Evolutionary conservation across 2,329 filamentous ascomycete species (phyloP).

Genomic region (Alternaria postmessia): DNA sequence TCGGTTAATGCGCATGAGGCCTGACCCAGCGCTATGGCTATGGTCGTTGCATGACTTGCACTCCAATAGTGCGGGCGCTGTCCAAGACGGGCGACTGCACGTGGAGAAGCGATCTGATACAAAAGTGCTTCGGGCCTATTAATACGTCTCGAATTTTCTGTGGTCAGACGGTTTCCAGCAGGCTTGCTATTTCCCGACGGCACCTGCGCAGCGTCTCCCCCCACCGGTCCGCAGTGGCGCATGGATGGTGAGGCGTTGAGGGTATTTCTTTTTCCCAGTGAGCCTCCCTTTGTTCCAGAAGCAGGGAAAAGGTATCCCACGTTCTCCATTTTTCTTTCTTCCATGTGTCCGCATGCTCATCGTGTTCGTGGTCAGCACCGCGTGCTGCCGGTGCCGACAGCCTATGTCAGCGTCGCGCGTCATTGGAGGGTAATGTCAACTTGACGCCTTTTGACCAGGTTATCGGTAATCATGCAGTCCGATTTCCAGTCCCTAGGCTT

Average conservation of each 20-base stretch:
- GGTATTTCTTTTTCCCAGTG: conserved; percentile 9
- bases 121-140: conserved; percentile 23
- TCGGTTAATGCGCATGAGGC: conserved; percentile 32
- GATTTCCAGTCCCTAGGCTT: conserved; percentile 3
- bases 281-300: neutral
- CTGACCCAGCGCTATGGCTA: conserved; percentile 39
- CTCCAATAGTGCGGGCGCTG: conserved; percentile 27
- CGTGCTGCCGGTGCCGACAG: conserved; percentile 13
- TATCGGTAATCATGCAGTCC: conserved; percentile 7
- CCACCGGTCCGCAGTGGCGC: conserved; percentile 8
- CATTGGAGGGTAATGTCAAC: conserved; percentile 3
- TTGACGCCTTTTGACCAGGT: conserved; percentile 13
- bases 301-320: conserved; percentile 8
- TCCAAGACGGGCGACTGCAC: conserved; percentile 33
- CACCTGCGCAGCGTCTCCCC: conserved; percentile 6
- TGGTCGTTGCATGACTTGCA: conserved; percentile 44
- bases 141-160: conserved; percentile 7
- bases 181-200: conserved; percentile 5
- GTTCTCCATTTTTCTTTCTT: conserved; percentile 1
- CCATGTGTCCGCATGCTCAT: conserved; percentile 3
- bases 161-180: conserved; percentile 4
- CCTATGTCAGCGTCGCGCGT: neutral
- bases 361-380: conserved; percentile 1
- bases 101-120: conserved; percentile 36
- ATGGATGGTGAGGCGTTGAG: conserved; percentile 5